phyloP scores from a whole-genome alignment of 2,329 filamentous ascomycete species.

The Xylaria sp. region DNA sequence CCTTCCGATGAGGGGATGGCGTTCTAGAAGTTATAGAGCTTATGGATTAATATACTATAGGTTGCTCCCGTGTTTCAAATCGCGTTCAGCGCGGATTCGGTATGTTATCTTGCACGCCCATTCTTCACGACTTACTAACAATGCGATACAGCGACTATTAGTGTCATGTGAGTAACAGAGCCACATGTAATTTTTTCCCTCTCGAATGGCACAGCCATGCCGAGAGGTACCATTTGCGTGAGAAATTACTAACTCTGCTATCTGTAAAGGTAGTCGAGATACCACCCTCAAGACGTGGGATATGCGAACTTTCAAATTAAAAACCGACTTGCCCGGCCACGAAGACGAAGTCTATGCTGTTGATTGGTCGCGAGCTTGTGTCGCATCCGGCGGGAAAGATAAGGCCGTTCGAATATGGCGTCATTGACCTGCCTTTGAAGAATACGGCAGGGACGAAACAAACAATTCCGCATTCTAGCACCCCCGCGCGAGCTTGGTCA shows the following conservation, averaged over 20 bases:
- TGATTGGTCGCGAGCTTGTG: constrained; percentile 90
- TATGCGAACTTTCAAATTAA: constrained; percentile 82
- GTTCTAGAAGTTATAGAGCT: neutral
- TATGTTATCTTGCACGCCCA: constrained; percentile 15
- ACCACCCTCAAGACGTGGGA: constrained; percentile 94
- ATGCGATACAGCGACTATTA: constrained; percentile 51
- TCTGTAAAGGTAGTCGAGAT: constrained; percentile 74
- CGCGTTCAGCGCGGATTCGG: constrained; percentile 90
- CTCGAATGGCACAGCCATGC: neutral
- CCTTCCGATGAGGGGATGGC: neutral
- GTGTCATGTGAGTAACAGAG: constrained; percentile 33
- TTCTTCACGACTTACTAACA: constrained; percentile 8
- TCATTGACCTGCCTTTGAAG: constrained; percentile 58
- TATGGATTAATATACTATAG: constrained; percentile 36
- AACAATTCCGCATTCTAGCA: neutral
- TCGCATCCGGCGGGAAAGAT: constrained; percentile 93
- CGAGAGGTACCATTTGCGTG: no score
- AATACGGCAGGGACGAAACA: neutral
- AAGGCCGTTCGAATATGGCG: constrained; percentile 78
- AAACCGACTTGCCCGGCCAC: constrained; percentile 40
- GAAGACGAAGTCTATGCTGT: constrained; percentile 60
- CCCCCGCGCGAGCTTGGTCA: neutral
- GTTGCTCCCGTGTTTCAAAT: constrained; percentile 89
- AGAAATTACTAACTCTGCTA: constrained; percentile 38
- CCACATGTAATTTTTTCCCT: neutral